Conservation (phyloP, 352 stramenopile species). For the Thraustotheca clavata region DNA sequence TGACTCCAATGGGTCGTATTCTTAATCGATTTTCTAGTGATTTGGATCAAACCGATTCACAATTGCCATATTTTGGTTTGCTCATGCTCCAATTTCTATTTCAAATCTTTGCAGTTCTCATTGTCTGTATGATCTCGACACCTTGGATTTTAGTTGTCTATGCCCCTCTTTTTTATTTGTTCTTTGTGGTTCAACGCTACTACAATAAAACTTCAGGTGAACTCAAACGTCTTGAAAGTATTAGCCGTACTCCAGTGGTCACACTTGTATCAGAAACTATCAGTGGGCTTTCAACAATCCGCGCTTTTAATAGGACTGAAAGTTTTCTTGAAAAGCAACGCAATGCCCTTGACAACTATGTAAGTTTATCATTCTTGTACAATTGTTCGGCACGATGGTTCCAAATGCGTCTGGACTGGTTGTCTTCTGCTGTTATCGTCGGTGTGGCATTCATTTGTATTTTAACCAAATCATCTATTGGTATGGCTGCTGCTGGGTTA, state of each 20-base stretch:
- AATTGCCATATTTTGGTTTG: conserved; percentile 23
- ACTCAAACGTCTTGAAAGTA: conserved; percentile 94
- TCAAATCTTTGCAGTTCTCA: conserved; percentile 31
- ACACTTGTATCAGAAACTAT: conserved; percentile 90
- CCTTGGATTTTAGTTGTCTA: conserved; percentile 59
- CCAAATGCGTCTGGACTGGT: conserved; percentile 55
- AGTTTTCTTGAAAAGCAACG: conserved; percentile 33
- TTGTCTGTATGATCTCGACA: conserved; percentile 39
- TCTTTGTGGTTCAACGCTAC: conserved; percentile 84
- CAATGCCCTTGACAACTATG: conserved; percentile 48
- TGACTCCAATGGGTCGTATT: conserved; percentile 43
- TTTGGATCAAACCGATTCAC: conserved; percentile 11
- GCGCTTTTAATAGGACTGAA: conserved; percentile 48
- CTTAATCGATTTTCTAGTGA: conserved; percentile 38
- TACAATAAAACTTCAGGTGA: conserved; percentile 89
- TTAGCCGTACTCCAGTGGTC: conserved; percentile 92
- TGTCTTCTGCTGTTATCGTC: conserved; percentile 26
- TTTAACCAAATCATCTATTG: conserved; percentile 72
- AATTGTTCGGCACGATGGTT: conserved; percentile 90
- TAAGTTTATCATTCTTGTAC: conserved; percentile 55
- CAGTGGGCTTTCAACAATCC: conserved; percentile 58
- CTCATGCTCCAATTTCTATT: conserved; percentile 42
- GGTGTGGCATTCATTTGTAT: conserved; percentile 75
- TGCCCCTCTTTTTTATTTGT: conserved; percentile 50
- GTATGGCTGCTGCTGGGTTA: conserved; percentile 28